These are phyloP conservation scores for Phialophora macrospora DNA, from an alignment of 2,329 filamentous ascomycete species.

Conservation along the genomic window DNA sequence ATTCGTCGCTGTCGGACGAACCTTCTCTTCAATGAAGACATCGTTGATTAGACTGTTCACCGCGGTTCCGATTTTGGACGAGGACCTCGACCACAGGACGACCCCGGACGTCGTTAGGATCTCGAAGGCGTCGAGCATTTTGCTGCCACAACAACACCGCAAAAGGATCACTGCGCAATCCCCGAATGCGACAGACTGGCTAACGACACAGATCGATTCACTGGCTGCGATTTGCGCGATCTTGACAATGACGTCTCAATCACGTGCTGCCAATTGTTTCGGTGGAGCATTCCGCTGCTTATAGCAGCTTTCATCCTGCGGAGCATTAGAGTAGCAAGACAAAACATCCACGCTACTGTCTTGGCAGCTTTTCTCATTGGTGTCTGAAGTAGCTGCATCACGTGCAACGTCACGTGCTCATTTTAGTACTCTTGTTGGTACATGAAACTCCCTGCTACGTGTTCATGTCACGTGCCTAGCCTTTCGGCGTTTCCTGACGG, in stretches of 20 bases:
- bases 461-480: too few species aligned
- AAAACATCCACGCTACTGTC: too few species aligned
- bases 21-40: conserved; percentile 96
- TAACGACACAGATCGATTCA: background rate
- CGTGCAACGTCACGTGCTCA: too few species aligned
- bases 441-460: too few species aligned
- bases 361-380: too few species aligned
- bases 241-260: conserved; percentile 2
- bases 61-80: conserved; percentile 77
- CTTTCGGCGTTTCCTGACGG: too few species aligned
- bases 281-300: background rate
- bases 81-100: conserved; percentile 92
- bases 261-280: background rate
- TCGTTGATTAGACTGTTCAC: conserved; percentile 95
- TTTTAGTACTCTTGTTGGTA: too few species aligned
- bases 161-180: background rate
- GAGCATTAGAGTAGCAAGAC: too few species aligned
- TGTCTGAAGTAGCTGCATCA: too few species aligned
- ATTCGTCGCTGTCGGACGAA: conserved; percentile 60
- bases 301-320: background rate
- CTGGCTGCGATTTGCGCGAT: background rate
- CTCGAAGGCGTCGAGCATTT: conserved; percentile 95
- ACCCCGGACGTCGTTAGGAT: conserved; percentile 95
- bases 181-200: background rate
- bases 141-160: background rate